Evolutionary conservation across 441 rosid genomes (phyloP).

Genomic region (Populus trichocarpa): DNA sequence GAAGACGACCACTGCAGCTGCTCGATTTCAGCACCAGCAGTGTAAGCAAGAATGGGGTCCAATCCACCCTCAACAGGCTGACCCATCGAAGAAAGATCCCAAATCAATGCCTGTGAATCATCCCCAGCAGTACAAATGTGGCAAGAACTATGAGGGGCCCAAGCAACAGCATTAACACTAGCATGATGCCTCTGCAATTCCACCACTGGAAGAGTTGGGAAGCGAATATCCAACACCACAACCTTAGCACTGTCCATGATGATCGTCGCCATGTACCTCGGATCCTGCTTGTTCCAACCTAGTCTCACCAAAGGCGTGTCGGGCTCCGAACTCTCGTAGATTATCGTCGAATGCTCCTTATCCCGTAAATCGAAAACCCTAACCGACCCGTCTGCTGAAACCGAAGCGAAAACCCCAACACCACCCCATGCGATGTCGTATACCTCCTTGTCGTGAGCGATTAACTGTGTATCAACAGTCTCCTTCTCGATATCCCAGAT

Average conservation of each 20-base stretch:
- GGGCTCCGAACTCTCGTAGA: constrained; percentile 92
- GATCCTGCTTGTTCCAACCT: constrained; percentile 99
- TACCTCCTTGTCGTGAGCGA: constrained; percentile 94
- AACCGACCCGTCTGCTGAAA: constrained; percentile 93
- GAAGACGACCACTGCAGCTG: constrained; percentile 97
- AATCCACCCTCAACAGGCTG: constrained; percentile 95
- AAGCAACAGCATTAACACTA: constrained; percentile 90
- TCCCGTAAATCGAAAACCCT: constrained; percentile 92
- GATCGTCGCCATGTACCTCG: constrained; percentile 94
- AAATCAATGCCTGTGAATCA: constrained; percentile 91
- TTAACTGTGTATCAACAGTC: constrained; percentile 85
- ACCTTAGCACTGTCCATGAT: constrained; percentile 97
- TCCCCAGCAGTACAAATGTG: constrained; percentile 97
- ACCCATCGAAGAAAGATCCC: constrained; percentile 92
- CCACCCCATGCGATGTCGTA: constrained; percentile 99
- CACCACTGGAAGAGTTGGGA: constrained; percentile 84
- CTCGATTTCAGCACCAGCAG: constrained; percentile 94
- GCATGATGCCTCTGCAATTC: constrained; percentile 95
- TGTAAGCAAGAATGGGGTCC: constrained; percentile 92
- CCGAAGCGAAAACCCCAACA: constrained; percentile 94
- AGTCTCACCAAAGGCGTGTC: constrained; percentile 85
- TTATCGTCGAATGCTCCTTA: constrained; percentile 93
- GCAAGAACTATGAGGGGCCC: constrained; percentile 98
- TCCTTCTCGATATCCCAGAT: constrained; percentile 97
- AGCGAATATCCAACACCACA: constrained; percentile 90